These are phyloP conservation scores for Blastobotrys buckinghamii DNA, from an alignment of 1,139 yeast genomes.

Conservation along the genomic window DNA sequence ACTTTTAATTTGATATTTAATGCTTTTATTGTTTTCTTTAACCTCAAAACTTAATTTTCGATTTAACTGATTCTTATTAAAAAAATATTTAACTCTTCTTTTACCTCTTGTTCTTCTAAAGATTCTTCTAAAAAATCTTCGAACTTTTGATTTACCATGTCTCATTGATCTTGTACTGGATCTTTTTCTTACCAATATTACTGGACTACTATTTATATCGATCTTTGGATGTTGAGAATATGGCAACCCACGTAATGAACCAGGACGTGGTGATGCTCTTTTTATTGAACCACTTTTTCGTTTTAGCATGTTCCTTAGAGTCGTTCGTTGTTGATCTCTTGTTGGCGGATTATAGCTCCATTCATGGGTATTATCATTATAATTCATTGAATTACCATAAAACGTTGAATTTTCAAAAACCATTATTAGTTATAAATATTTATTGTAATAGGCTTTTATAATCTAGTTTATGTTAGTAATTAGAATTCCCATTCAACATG, in stretches of 20 bases:
- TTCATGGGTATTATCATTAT: neutral
- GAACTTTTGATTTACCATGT: conserved; percentile 17
- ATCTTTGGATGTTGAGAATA: neutral
- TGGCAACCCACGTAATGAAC: conserved; percentile 8
- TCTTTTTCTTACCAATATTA: conserved; percentile 23
- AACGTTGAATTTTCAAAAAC: neutral
- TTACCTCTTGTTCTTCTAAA: conserved; percentile 18
- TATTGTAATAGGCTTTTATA: too few species aligned
- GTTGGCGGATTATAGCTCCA: conserved; percentile 1
- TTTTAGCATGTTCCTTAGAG: conserved; percentile 4
- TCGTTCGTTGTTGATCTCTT: neutral
- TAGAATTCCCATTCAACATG: too few species aligned
- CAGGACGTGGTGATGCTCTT: conserved; percentile 9
- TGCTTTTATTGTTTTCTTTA: conserved; percentile 15
- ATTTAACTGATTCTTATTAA: conserved; percentile 19
- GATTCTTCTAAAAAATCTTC: conserved; percentile 19
- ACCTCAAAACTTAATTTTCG: conserved; percentile 23
- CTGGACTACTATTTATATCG: conserved; percentile 12
- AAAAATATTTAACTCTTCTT: conserved; percentile 15
- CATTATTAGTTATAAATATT: neutral
- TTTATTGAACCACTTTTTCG: conserved; percentile 6
- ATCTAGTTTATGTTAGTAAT: too few species aligned
- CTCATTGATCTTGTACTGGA: conserved; percentile 18
- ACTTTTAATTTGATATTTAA: conserved; percentile 15
- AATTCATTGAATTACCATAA: neutral